Base-by-base conservation (phyloP, 805 yeast species). In the Komagataella mondaviorum region DNA sequence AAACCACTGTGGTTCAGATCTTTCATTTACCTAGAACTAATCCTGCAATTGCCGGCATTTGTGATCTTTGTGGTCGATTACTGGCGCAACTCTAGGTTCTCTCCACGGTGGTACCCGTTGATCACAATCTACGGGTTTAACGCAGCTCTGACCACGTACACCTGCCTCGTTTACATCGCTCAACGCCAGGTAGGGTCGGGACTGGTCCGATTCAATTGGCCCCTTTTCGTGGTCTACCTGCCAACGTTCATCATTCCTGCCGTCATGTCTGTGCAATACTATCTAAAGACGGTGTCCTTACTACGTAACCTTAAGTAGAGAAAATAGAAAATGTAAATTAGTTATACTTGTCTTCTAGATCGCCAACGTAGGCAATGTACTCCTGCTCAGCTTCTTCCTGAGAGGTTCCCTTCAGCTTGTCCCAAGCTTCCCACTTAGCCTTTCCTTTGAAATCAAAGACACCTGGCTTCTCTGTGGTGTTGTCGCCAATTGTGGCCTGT, bases 361-460 rank as follows among this genome's bases (percentile, higher is more conserved):
- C 77, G 58, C 79, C 80, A 51, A 80, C 91, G 47, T 85, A 70
- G 7, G 66, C 83, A 62, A 85, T 85, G 72, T 85, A 80, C 61
- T 88, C 76, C 60, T 76, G 56, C 75, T 91, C 98, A 54, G 99
- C 99, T 43, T 88, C 97, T 59, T 80, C 95, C 70, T 85, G 86
- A 45, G 88, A 70, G 55, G 78, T 78, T 53, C 99, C 99, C 73
- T 86, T 85, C 63, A 83, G 72, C 60, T 81, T 82, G 62, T 83
- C 83, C 98, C 98, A 93, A 6, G 98, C 78, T 65, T 90, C 91
- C 98, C 98, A 93, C 77, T 93, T 93, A 79, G 87, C 86, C 71
- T 95, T 89, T 59, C 91, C 97, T 73, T 85, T 88, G 72, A 93
- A 77, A 71, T 89, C 95, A 68, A 93, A 88, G 54, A 86, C 71